Conservation (phyloP, 352 stramenopile genomes). For the Phytophthora pluvialis region DNA sequence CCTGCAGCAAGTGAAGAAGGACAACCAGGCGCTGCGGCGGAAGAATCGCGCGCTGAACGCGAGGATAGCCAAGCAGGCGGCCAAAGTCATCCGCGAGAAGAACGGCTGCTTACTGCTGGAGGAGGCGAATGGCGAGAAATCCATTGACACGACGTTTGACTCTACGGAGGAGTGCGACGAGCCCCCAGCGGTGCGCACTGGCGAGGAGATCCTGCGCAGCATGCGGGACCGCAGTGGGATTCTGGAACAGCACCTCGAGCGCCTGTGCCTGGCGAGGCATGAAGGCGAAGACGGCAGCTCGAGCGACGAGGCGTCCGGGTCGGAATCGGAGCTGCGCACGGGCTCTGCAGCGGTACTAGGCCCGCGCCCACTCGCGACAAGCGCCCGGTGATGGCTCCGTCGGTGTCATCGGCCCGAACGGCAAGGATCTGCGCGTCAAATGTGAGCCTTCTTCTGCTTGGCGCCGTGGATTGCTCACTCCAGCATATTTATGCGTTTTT, state of each 20-base stretch:
- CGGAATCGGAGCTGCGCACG: conserved; percentile 6
- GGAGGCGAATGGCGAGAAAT: neutral
- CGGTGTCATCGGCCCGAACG: conserved; percentile 8
- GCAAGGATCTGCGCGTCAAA: conserved; percentile 13
- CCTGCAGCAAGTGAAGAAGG: conserved; percentile 68
- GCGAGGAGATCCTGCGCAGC: conserved; percentile 52
- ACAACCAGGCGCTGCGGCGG: conserved; percentile 57
- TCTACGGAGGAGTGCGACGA: conserved; percentile 27
- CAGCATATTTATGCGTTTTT: conserved; percentile 15
- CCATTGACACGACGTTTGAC: conserved; percentile 13
- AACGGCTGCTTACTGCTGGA: conserved; percentile 23
- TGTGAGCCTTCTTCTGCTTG: conserved; percentile 14
- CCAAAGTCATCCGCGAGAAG: conserved; percentile 27
- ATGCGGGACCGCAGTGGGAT: conserved; percentile 59
- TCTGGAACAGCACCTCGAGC: conserved; percentile 55
- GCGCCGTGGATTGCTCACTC: conserved; percentile 30
- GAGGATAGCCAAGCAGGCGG: conserved; percentile 33
- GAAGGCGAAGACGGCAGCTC: neutral
- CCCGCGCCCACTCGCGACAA: conserved; percentile 1
- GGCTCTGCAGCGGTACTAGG: neutral
- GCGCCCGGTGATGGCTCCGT: neutral
- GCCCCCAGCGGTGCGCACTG: conserved; percentile 33
- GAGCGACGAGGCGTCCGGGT: conserved; percentile 7
- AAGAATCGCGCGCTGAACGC: conserved; percentile 69
- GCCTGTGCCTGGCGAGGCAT: conserved; percentile 47